Base-by-base conservation (phyloP, 352 stramenopile species). In the Paralagenidium karlingii region DNA sequence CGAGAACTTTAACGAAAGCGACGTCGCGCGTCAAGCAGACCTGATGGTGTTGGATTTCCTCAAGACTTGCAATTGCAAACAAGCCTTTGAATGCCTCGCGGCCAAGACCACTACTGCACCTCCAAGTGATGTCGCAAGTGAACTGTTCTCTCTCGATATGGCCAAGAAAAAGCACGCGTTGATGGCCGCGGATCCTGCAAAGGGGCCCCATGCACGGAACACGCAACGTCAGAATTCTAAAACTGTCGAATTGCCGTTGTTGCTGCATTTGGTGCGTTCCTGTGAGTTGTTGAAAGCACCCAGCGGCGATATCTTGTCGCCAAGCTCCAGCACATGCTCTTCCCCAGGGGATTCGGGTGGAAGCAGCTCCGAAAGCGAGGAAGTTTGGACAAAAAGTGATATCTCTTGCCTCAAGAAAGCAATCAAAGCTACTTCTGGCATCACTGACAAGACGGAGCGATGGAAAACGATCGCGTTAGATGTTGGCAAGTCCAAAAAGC, bases 401-500 rank as follows among this genome's bases (percentile, higher is more conserved):
- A 36, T 80, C 3, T 56, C 41, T 28, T 34, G 53, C 0, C 54
- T 89, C 20, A 82, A 77, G 44, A 82, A 73, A 13, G 69, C 70
- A 13, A 85, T 82, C 45, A 86, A 86, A 43, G 66, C 75, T 37
- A 85, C 73, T 0, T 68, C 40, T 8, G 27, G 42, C 5, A 31
- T 82, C 1, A 58, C 69, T 15, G 68, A 87, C 44, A 89, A 82
- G 47, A 84, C 73, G 34, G 61, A 65, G 12, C 73, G 69, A 13
- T 89, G 73, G 73, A 81, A 74, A 25, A 44, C 77, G 31, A 83
- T 86, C 30, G 67, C 67, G 0, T 36, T 12, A n/a, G 31, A 71
- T 10, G 65, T 89, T 10, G 66, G 73, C 10, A 82, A 78, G 40
- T 62, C 53, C n/a, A 87, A 87, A 36, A 84, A 84, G 46, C 57